Conservation (phyloP, 2,329 filamentous ascomycete species). For the Fusarium sp. region DNA sequence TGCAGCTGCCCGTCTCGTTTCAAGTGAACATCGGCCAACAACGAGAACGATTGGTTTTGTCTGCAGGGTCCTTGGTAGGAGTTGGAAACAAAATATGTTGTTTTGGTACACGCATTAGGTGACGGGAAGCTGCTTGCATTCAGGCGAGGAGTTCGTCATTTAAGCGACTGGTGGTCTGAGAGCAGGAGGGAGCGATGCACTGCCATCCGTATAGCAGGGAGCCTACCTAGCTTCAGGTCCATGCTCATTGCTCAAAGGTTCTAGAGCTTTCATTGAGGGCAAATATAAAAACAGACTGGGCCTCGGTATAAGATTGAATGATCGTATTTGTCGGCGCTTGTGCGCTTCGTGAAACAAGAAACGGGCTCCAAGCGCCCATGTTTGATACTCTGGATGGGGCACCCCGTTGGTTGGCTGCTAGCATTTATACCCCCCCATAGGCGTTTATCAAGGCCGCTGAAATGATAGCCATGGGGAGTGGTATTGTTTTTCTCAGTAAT, state of each 20-base stretch:
- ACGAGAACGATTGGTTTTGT: conserved; percentile 5
- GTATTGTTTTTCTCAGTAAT: conserved; percentile 11
- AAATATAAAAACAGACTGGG: not conserved
- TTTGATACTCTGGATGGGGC: conserved; percentile 35
- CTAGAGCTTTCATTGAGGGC: not conserved
- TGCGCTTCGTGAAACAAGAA: conserved; percentile 43
- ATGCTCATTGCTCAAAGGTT: not conserved
- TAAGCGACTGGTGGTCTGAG: not conserved
- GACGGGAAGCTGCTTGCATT: not conserved
- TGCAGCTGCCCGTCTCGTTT: conserved; percentile 31
- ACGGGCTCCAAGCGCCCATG: conserved; percentile 27
- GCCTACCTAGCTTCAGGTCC: not conserved
- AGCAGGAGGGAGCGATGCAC: not conserved
- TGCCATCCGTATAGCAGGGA: not conserved
- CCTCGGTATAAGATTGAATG: not conserved
- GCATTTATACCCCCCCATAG: conserved; percentile 6
- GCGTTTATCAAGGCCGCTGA: not conserved
- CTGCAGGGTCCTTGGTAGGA: not conserved
- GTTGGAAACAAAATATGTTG: conserved; percentile 1
- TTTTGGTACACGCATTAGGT: not conserved
- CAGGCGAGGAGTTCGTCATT: not conserved
- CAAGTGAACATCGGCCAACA: conserved; percentile 10
- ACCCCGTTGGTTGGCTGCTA: conserved; percentile 34
- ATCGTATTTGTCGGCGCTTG: conserved; percentile 32
- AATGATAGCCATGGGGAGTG: not conserved